phyloP scores from a whole-genome alignment of 2,329 filamentous ascomycete genomes.

The Nothophoma quercina region DNA sequence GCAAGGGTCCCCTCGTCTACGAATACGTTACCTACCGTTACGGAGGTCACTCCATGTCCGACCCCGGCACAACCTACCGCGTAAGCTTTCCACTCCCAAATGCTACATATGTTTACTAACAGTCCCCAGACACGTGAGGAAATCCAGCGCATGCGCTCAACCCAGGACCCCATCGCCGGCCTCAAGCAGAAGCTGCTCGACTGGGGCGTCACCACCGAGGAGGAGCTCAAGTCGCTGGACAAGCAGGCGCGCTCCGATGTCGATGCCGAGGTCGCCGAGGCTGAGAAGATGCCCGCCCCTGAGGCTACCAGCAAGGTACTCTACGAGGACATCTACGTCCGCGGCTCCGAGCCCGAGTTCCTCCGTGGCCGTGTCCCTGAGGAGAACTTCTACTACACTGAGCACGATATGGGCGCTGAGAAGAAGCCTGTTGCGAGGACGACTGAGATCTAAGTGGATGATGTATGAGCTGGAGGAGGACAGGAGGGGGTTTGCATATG shows the following conservation, averaged over 20 bases:
- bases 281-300: conserved; percentile 85
- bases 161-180: conserved; percentile 96
- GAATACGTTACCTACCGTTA: conserved; percentile 99
- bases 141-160: conserved; percentile 99
- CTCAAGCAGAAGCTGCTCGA: conserved; percentile 98
- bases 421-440: conserved; percentile 47
- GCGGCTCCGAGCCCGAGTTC: conserved; percentile 85
- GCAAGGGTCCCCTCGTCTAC: conserved; percentile 92
- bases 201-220: conserved; percentile 89
- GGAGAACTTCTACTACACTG: conserved; percentile 83
- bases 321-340: conserved; percentile 96
- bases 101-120: conserved; percentile 25
- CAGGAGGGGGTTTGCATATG: conserved; percentile 15
- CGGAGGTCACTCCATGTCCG: conserved; percentile 99
- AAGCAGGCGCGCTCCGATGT: conserved; percentile 88
- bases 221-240: conserved; percentile 95
- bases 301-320: conserved; percentile 82
- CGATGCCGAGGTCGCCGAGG: conserved; percentile 86
- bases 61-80: conserved; percentile 98
- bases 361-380: conserved; percentile 87
- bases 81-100: conserved; percentile 31
- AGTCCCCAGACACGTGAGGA: conserved; percentile 82
- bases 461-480: not conserved
- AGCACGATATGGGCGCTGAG: conserved; percentile 52
- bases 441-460: conserved; percentile 22